phyloP scores from a whole-genome alignment of 2,329 filamentous ascomycete genomes.

The Juglanconis sp. region DNA sequence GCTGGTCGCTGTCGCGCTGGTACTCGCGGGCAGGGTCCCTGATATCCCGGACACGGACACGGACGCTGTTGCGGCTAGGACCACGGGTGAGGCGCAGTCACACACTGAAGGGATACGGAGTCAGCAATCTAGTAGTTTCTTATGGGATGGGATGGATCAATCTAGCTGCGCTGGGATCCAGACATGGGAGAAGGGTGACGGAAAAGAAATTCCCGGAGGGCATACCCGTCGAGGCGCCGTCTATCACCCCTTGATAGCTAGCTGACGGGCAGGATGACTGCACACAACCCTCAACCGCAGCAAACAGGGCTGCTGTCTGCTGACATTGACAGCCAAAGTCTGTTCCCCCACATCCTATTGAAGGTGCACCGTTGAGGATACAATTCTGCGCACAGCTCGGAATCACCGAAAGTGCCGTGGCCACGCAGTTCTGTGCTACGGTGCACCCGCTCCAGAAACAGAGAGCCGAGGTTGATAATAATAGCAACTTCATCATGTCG shows the following conservation, averaged over 20 bases:
- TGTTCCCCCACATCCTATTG: constrained; percentile 27
- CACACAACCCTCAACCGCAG: constrained; percentile 31
- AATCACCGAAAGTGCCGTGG: constrained; percentile 25
- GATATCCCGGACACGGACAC: constrained; percentile 7
- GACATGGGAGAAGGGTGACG: not conserved
- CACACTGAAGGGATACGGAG: constrained; percentile 10
- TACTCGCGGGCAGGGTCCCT: not conserved
- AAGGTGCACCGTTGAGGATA: constrained; percentile 28
- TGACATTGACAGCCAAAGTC: constrained; percentile 32
- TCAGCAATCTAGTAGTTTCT: not conserved
- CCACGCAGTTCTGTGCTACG: constrained; percentile 22
- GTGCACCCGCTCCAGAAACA: not conserved
- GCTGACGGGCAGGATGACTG: constrained; percentile 22
- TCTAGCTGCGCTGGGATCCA: not conserved
- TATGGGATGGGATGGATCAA: not conserved
- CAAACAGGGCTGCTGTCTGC: constrained; percentile 27
- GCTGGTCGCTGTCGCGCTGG: constrained; percentile 1
- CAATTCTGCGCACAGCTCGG: constrained; percentile 30
- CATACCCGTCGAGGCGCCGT: constrained; percentile 27
- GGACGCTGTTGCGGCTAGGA: constrained; percentile 2
- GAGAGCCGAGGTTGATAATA: constrained; percentile 1
- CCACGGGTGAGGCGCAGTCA: constrained; percentile 11
- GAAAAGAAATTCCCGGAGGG: not conserved
- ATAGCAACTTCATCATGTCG: constrained; percentile 8
- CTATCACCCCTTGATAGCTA: constrained; percentile 29